These are phyloP conservation scores for Haplosporangium gracile DNA, from an alignment of 192 early-diverging fungal species.

Conservation along the genomic window DNA sequence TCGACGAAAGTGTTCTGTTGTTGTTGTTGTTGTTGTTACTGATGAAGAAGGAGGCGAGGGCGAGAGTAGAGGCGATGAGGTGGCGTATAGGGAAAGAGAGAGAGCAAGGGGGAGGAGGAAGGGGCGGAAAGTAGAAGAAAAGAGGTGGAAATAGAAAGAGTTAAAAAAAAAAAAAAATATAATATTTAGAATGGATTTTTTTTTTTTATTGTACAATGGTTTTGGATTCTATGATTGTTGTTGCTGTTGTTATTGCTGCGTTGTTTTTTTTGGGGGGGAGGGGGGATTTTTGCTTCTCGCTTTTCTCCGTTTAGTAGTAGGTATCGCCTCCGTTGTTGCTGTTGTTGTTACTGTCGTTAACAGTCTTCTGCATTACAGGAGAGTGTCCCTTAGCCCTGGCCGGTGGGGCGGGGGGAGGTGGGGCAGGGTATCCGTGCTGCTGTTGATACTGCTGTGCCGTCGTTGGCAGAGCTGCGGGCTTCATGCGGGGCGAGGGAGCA, in stretches of 20 bases:
- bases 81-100: neutral
- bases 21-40: neutral
- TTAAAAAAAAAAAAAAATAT: neutral
- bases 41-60: neutral
- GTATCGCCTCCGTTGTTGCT: neutral
- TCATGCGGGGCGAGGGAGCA: conserved; percentile 40
- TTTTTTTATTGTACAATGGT: conserved; percentile 1
- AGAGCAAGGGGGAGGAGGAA: neutral
- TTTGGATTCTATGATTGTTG: neutral
- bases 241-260: neutral
- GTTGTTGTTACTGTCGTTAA: neutral
- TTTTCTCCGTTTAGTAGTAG: neutral
- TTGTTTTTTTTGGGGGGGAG: too few species aligned
- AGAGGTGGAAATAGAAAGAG: neutral
- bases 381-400: neutral
- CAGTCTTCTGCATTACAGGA: neutral
- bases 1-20: neutral
- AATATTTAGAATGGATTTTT: neutral
- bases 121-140: neutral
- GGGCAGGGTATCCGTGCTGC: conserved; percentile 3
- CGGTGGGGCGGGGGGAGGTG: neutral
- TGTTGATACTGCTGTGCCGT: neutral
- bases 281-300: neutral
- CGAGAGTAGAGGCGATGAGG: neutral
- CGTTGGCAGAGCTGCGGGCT: conserved; percentile 14